Evolutionary conservation across 345 rosid species (phyloP).

Genomic region (Syzygium grande): DNA sequence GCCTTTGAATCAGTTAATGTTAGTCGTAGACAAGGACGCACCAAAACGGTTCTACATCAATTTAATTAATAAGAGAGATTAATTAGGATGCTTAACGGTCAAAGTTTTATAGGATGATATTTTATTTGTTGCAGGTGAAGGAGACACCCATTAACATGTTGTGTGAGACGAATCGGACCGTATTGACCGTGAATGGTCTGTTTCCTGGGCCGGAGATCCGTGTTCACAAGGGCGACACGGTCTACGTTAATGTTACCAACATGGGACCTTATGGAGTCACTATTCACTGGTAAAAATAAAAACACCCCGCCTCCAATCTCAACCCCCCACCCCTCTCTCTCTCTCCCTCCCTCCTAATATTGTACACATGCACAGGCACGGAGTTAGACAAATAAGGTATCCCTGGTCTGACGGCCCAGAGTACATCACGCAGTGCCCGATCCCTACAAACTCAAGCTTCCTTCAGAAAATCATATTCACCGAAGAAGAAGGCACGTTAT

Average conservation of each 20-base stretch:
- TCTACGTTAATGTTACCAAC: not conserved
- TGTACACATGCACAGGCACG: not conserved
- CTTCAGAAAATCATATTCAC: not conserved
- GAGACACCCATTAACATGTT: not conserved
- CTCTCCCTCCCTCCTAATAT: not conserved
- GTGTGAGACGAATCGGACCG: not conserved
- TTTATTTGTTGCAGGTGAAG: not conserved
- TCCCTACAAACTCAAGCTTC: not conserved
- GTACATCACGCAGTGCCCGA: not conserved
- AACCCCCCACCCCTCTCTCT: not conserved
- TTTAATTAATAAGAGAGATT: not conserved
- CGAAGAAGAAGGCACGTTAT: not conserved
- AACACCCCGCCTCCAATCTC: not conserved
- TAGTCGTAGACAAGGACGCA: not conserved
- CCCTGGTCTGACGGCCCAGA: not conserved
- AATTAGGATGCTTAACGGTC: not conserved
- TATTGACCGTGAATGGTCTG: not conserved
- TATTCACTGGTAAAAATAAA: not conserved
- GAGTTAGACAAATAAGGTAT: not conserved
- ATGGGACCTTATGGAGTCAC: not conserved
- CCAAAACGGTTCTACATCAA: not conserved
- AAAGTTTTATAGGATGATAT: not conserved
- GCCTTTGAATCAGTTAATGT: not conserved
- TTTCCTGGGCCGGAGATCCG: not conserved
- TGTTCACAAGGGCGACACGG: not conserved